Base-by-base conservation (phyloP, 495 filamentous ascomycete genomes). In the Daldinia concentrica region DNA sequence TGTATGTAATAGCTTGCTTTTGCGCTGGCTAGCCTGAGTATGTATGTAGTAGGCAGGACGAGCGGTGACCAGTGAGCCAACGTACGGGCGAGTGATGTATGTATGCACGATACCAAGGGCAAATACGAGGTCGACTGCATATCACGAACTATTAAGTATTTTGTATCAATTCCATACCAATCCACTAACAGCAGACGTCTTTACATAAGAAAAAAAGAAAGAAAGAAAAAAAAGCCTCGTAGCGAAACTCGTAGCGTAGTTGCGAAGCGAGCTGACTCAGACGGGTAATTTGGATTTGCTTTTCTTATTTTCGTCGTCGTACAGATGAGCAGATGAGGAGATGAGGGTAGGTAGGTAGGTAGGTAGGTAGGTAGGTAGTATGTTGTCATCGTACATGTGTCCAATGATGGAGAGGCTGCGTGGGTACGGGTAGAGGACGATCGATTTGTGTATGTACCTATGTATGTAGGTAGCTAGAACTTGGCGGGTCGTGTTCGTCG, bases 61-160 rank as follows among this genome's bases (percentile, higher is more conserved):
- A 6, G 15, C 39, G 17, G 39, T 43, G 39, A 17, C 39, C 17
- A 6, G 41, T 3, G 5, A 48, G 19, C 43, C 19, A 24, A 48
- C 19, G 22, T 8, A 24, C 19, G 9, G 17, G 43, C 43, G 19
- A 48, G 43, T 54, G 50, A 54, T 54, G 50, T 30, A 54, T 54
- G 50, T 30, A 54, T 54, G 50, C 50, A 30, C 50, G 50, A 58
- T 59, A 45, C 30, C 41, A 41, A 36, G 34, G 29, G 26, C 30
- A 30, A 71, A 71, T 64, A 71, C 68, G 68, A 71, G 68, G 57
- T 64, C 30, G 48, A 62, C 37, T 34, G 68, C 68, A 71, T 66
- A 61, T 67, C 48, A 27, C 43, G 55, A 58, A 39, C 55, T 12
- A 34, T 4, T 11, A 48, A 9, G 19, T 48, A 24, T 48, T 24